These are phyloP conservation scores for Xerocomellus chrysenteron DNA, from an alignment of 768 basidiomycete genomes.

Conservation along the genomic window DNA sequence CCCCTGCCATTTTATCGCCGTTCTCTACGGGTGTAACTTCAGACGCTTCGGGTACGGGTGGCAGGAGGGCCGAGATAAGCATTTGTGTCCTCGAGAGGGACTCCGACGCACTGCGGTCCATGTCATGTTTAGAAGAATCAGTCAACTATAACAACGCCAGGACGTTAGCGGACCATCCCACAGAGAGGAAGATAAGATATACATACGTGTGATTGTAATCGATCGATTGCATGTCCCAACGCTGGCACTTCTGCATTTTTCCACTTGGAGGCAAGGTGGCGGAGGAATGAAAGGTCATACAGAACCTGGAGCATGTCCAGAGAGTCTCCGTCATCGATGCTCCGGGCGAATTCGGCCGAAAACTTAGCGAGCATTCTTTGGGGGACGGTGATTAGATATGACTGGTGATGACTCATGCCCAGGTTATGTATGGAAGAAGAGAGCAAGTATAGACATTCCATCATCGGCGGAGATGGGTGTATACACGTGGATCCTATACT, in stretches of 20 bases:
- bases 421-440: conserved; percentile 56
- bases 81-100: conserved; percentile 58
- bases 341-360: conserved; percentile 32
- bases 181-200: conserved; percentile 2
- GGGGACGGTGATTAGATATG: conserved; percentile 36
- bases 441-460: conserved; percentile 54
- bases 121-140: conserved; percentile 13
- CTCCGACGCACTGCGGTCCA: conserved; percentile 37
- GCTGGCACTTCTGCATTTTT: conserved; percentile 8
- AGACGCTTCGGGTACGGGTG: conserved; percentile 28
- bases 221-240: conserved; percentile 32
- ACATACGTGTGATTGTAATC: conserved; percentile 29
- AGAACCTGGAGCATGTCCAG: conserved; percentile 32
- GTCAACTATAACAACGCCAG: conserved; percentile 14
- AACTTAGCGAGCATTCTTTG: conserved; percentile 41
- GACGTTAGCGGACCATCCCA: conserved; percentile 1
- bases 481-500: conserved; percentile 19
- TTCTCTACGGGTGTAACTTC: conserved; percentile 24
- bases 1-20: conserved; percentile 39
- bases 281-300: conserved; percentile 51
- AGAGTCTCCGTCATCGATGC: conserved; percentile 32
- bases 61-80: conserved; percentile 59
- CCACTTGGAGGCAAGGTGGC: conserved; percentile 39
- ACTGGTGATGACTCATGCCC: conserved; percentile 42
- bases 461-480: conserved; percentile 53